Conservation (phyloP, 2,329 filamentous ascomycete genomes). For the Fusarium chlamydosporum region DNA sequence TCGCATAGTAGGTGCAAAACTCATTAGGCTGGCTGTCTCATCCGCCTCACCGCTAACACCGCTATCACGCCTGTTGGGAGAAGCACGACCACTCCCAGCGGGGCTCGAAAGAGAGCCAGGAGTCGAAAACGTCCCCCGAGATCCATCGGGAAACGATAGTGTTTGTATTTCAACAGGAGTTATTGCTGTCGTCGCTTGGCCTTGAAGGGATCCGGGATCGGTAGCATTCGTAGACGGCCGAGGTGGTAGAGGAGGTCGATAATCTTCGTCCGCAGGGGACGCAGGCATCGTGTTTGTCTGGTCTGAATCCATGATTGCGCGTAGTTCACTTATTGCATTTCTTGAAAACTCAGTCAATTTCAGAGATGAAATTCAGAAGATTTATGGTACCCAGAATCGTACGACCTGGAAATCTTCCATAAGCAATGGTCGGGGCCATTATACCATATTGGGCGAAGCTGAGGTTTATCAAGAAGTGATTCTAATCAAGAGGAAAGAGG, state of each 20-base stretch:
- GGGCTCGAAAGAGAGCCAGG: constrained; percentile 57
- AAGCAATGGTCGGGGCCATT: constrained; percentile 44
- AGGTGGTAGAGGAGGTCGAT: constrained; percentile 70
- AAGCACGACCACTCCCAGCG: constrained; percentile 58
- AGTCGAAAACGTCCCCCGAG: constrained; percentile 72
- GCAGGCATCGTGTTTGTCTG: constrained; percentile 52
- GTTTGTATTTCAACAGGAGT: constrained; percentile 86
- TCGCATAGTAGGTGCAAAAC: constrained; percentile 74
- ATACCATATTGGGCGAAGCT: constrained; percentile 53
- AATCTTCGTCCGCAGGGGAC: constrained; percentile 58
- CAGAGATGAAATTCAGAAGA: constrained; percentile 1
- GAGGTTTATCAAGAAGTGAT: constrained; percentile 22
- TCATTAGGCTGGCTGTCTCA: constrained; percentile 76
- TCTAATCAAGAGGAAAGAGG: constrained; percentile 29
- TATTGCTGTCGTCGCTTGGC: constrained; percentile 85
- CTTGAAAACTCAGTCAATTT: constrained; percentile 31
- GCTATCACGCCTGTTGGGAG: constrained; percentile 54
- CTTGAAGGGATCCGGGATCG: constrained; percentile 62
- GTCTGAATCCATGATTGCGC: constrained; percentile 37
- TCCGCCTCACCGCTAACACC: constrained; percentile 65
- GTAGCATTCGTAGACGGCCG: constrained; percentile 59
- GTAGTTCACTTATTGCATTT: constrained; percentile 50
- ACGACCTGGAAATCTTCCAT: constrained; percentile 32
- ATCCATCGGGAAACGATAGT: constrained; percentile 78
- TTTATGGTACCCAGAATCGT: constrained; percentile 23